Conservation (phyloP, 148 eudicot species). For the Nepenthes mirabilis region DNA sequence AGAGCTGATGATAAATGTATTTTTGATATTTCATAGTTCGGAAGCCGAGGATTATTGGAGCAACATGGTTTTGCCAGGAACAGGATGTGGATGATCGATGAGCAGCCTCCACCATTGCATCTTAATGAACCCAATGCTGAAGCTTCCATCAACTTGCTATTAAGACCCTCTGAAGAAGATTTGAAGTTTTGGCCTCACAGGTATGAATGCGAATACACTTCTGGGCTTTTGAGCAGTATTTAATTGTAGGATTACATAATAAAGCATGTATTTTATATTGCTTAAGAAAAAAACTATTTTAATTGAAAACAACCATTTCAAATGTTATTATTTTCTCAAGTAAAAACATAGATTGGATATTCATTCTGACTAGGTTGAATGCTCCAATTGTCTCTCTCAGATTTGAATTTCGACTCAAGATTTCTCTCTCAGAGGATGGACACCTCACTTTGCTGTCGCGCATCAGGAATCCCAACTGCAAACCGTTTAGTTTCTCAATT, state of each 20-base stretch:
- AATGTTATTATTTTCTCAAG: too few species aligned
- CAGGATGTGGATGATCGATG: constrained; percentile 38
- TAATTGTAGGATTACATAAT: too few species aligned
- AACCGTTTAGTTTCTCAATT: constrained; percentile 76
- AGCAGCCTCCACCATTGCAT: constrained; percentile 32
- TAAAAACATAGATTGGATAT: not conserved
- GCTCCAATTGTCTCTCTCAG: constrained; percentile 18
- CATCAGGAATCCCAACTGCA: constrained; percentile 59
- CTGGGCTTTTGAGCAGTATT: too few species aligned
- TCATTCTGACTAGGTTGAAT: not conserved
- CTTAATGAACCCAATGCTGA: constrained; percentile 19
- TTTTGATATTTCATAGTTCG: constrained; percentile 21
- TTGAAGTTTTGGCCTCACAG: constrained; percentile 53
- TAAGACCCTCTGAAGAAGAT: constrained; percentile 53
- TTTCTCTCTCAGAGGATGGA: constrained; percentile 61
- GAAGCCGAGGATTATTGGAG: constrained; percentile 48
- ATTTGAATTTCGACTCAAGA: constrained; percentile 69
- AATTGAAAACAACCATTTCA: too few species aligned
- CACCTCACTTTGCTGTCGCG: constrained; percentile 51
- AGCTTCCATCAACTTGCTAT: constrained; percentile 31
- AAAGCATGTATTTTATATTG: too few species aligned
- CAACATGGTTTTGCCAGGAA: constrained; percentile 68
- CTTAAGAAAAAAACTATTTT: too few species aligned
- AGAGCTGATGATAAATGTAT: not conserved
- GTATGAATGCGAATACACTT: constrained; percentile 13